These are phyloP conservation scores for Triadica sebifera DNA, from an alignment of 345 rosid genomes.

Conservation along the genomic window DNA sequence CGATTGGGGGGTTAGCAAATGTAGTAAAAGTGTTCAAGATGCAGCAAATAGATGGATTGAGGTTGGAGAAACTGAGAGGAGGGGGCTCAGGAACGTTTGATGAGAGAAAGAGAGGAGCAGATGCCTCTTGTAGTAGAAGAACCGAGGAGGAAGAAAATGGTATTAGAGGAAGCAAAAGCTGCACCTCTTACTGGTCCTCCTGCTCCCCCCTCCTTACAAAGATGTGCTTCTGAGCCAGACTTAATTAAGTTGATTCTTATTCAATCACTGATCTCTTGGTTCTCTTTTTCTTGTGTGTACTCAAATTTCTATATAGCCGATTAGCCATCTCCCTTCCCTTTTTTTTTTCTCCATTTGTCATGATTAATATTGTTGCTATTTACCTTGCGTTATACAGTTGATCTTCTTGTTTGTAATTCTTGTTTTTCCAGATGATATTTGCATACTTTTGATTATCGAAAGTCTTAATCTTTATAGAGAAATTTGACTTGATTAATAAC, in stretches of 20 bases:
- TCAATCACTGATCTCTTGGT: no score
- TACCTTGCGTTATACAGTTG: no score
- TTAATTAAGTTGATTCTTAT: not conserved
- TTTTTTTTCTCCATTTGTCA: no score
- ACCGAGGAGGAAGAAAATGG: constrained; percentile 33
- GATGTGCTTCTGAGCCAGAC: constrained; percentile 46
- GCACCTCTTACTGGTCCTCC: constrained; percentile 4
- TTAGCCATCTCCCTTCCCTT: no score
- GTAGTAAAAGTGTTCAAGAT: constrained; percentile 73
- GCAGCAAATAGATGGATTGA: constrained; percentile 46
- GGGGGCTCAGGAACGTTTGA: constrained; percentile 63
- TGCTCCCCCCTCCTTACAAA: constrained; percentile 46
- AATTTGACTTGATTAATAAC: no score
- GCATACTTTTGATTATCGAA: no score
- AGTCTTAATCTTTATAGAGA: no score
- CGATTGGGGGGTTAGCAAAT: constrained; percentile 55
- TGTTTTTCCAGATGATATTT: no score
- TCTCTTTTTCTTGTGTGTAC: no score
- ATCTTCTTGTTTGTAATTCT: no score
- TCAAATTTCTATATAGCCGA: no score
- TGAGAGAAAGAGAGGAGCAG: constrained; percentile 52
- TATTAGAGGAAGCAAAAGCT: constrained; percentile 22
- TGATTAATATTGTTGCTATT: no score
- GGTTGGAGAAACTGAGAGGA: constrained; percentile 74
- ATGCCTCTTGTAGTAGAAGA: constrained; percentile 56